Evolutionary conservation across 2,329 filamentous ascomycete species (phyloP).

Genomic region (Daldinia sp.): DNA sequence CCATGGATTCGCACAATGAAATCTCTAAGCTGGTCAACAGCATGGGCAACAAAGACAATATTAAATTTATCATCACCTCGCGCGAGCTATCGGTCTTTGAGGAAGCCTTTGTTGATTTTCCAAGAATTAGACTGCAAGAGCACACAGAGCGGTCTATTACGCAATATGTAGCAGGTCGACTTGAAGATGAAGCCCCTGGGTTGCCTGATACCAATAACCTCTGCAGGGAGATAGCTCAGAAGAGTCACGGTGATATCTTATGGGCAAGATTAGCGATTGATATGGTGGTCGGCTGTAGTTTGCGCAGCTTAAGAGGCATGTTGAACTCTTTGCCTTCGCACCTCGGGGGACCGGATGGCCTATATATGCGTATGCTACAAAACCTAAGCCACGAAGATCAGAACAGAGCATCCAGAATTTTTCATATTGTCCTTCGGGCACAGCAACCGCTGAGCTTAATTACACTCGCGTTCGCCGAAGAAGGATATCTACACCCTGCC

Average conservation of each 20-base stretch:
- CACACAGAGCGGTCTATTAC: slow-evolving; percentile 45
- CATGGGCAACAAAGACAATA: slow-evolving; percentile 42
- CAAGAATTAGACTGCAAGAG: slow-evolving; percentile 43
- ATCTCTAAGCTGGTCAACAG: slow-evolving; percentile 42
- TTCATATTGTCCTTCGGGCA: slow-evolving; percentile 44
- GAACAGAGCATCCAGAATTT: slow-evolving; percentile 43
- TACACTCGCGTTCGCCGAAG: slow-evolving; percentile 45
- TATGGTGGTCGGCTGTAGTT: slow-evolving; percentile 45
- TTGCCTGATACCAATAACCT: slow-evolving; percentile 44
- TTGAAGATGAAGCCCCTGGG: slow-evolving; percentile 45
- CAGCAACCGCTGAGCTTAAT: slow-evolving; percentile 46
- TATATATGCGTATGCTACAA: slow-evolving; percentile 48
- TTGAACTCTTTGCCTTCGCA: slow-evolving; percentile 44
- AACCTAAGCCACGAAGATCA: slow-evolving; percentile 42
- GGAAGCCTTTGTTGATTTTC: slow-evolving; percentile 38
- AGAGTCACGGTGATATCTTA: slow-evolving; percentile 44
- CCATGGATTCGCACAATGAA: slow-evolving; percentile 43
- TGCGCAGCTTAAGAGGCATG: slow-evolving; percentile 41
- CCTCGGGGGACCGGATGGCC: slow-evolving; percentile 45
- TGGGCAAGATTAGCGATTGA: slow-evolving; percentile 46
- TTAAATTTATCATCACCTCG: slow-evolving; percentile 44
- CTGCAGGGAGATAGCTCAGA: slow-evolving; percentile 43
- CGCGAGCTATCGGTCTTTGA: slow-evolving; percentile 45
- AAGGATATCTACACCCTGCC: slow-evolving; percentile 40
- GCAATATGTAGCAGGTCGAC: slow-evolving; percentile 43